A percentile compares a stretch with the other conserved stretches of the same genome.
Evolutionary conservation across 345 rosid species (phyloP).

Genomic region (Erodium maritimum): DNA sequence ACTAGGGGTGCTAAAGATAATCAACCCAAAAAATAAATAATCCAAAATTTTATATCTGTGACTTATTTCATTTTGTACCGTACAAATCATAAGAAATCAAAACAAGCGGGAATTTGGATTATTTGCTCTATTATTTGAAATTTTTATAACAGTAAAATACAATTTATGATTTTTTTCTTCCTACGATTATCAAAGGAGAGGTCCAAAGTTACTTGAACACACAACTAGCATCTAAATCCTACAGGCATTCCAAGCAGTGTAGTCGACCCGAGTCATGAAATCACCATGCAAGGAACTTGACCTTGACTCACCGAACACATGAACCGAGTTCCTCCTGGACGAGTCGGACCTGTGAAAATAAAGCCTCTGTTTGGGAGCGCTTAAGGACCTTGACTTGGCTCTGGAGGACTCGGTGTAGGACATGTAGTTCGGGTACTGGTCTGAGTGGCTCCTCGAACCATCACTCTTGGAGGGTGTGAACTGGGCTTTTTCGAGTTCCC

Average conservation of each 20-base stretch:
- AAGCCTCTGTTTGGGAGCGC: slow-evolving; percentile 78
- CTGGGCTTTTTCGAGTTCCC: slow-evolving; percentile 28
- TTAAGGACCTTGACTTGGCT: slow-evolving; percentile 66
- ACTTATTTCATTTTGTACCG: no score
- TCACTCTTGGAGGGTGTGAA: slow-evolving; percentile 58
- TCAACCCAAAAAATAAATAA: no score
- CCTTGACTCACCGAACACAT: slow-evolving; percentile 33
- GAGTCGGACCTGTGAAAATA: slow-evolving; percentile 60
- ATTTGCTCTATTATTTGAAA: no score
- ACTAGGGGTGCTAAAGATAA: no score
- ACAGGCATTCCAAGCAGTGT: slow-evolving; percentile 84
- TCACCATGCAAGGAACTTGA: slow-evolving; percentile 36
- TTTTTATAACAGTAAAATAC: no score
- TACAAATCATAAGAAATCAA: no score
- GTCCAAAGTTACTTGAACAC: no score
- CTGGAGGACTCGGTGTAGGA: slow-evolving; percentile 69
- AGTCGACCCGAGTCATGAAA: slow-evolving; percentile 67
- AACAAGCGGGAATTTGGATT: no score
- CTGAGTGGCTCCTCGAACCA: slow-evolving; percentile 41
- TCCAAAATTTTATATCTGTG: no score
- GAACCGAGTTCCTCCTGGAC: slow-evolving; percentile 36
- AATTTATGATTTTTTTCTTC: no score
- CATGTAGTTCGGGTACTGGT: slow-evolving; percentile 88
- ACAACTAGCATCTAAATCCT: slow-evolving; percentile 8
- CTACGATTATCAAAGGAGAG: no score